Evolutionary conservation across 2,329 filamentous ascomycete species (phyloP), one percentile per base, ranked within the genome.

Genomic region (Ascochyta rabiei): DNA sequence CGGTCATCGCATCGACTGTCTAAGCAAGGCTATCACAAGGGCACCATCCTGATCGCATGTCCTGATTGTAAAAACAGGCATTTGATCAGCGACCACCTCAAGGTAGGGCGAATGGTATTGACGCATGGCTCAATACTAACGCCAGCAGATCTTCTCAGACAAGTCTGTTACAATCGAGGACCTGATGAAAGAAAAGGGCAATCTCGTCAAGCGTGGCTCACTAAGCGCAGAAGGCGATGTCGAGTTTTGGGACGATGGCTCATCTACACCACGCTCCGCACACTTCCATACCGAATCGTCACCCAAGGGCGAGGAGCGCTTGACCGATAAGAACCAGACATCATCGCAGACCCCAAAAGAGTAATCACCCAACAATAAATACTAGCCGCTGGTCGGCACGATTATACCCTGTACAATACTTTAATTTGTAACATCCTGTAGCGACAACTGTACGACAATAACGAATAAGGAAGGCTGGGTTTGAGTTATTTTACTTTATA

Each of bases 11-110:
- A 99, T 77, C 84, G 84, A 45, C 82, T 99, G 66, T 91, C 91
- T 26, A 97, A 98, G 76, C 95, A 98, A 72, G 95, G 91, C 28
- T 99, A 99, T 73, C 93, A 98, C 76, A 82, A 88, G 60, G 95
- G 95, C 31, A 93, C 91, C 1, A 89, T 95, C 4, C 81, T 99
- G 53, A 93, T 98, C 61, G 88, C 89, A 30, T 99, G 95, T 72
- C 93, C 95, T 0, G 80, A 81, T 3, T 99, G 95, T 77, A 87
- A 88, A 68, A 93, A 91, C 71, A 84, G 92, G 21, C 95, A 99
- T 78, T 79, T 99, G 62, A 98, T 99, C 67, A 89, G 87, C 69
- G 95, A 99, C 75, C 90, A 99, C 75, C 78, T 99, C 45, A 86
- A 85, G 64, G 84, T 87, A 46, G 6, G 48, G 48, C 13, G 9